These are phyloP conservation scores for Aciculosporium take DNA, from an alignment of 2,329 filamentous ascomycete species.

Conservation along the genomic window DNA sequence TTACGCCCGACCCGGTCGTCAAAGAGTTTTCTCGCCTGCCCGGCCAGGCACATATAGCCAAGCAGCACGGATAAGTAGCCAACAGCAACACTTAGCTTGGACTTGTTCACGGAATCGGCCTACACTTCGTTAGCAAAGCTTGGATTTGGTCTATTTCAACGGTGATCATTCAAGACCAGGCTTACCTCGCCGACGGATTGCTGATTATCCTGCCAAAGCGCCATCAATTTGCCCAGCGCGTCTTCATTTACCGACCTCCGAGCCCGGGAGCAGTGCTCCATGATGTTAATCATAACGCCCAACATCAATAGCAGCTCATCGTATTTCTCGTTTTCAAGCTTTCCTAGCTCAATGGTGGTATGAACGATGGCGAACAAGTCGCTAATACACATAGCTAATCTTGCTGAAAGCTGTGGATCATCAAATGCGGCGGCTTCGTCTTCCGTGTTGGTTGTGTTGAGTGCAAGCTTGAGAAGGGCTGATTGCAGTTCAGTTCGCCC, in stretches of 20 bases:
- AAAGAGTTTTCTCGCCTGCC: conserved; percentile 29
- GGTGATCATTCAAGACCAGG: conserved; percentile 6
- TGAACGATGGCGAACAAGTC: conserved; percentile 34
- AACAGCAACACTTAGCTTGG: conserved; percentile 66
- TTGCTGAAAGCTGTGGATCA: conserved; percentile 37
- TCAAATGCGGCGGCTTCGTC: conserved; percentile 56
- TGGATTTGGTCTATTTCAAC: neutral
- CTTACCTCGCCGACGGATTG: conserved; percentile 54
- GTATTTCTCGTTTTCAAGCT: conserved; percentile 37
- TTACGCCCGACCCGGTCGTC: conserved; percentile 26
- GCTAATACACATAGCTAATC: conserved; percentile 36
- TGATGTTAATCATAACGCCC: conserved; percentile 75
- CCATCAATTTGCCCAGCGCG: conserved; percentile 45
- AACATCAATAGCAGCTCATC: conserved; percentile 65
- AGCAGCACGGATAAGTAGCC: conserved; percentile 78
- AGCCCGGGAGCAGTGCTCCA: conserved; percentile 58
- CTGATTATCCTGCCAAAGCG: conserved; percentile 53
- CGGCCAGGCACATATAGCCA: conserved; percentile 58
- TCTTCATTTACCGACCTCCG: conserved; percentile 24
- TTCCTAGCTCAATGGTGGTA: conserved; percentile 31
- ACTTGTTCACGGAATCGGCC: conserved; percentile 60
- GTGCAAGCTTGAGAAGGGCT: conserved; percentile 42
- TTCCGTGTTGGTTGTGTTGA: conserved; percentile 80
- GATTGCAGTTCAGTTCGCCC: conserved; percentile 15
- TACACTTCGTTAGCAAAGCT: conserved; percentile 17